A percentile compares a stretch with the other conserved stretches of the same genome.
These are phyloP conservation scores for Hyaloraphidium curvatum DNA, from an alignment of 192 early-diverging fungal species.

Conservation along the genomic window DNA sequence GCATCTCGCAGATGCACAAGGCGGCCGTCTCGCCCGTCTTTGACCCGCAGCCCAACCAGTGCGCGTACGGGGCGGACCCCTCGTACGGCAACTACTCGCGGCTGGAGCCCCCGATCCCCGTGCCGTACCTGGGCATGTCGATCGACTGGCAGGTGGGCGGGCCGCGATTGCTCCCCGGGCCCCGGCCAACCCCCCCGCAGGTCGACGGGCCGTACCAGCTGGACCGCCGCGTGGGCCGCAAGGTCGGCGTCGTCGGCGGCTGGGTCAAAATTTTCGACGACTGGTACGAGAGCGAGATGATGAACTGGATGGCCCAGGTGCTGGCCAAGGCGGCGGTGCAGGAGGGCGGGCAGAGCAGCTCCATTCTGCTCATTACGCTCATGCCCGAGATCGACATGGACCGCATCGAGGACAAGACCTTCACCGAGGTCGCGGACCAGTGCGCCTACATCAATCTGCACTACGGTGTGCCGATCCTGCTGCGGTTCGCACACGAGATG, in stretches of 20 bases:
- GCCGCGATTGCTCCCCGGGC: neutral
- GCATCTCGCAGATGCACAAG: no score
- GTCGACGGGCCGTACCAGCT: no score
- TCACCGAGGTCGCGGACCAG: neutral
- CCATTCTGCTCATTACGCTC: no score
- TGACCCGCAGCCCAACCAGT: no score
- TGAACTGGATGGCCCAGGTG: neutral
- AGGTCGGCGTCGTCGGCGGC: neutral
- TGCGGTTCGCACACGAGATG: slow-evolving; percentile 9
- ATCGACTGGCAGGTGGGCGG: neutral
- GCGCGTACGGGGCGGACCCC: no score
- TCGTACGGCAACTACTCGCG: no score
- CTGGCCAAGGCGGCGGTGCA: neutral
- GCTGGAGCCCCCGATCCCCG: no score
- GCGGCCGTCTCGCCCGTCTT: no score
- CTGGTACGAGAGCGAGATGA: neutral
- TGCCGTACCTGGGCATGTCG: no score
- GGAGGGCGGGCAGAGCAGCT: no score
- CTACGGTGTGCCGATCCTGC: slow-evolving; percentile 1
- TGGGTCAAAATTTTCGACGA: neutral
- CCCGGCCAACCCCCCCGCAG: no score
- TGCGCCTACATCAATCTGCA: neutral
- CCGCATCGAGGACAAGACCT: neutral
- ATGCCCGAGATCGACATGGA: neutral
- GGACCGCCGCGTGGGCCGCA: neutral